These are phyloP conservation scores for Hymenoscyphus albidus DNA, from an alignment of 2,329 filamentous ascomycete genomes.

Conservation along the genomic window DNA sequence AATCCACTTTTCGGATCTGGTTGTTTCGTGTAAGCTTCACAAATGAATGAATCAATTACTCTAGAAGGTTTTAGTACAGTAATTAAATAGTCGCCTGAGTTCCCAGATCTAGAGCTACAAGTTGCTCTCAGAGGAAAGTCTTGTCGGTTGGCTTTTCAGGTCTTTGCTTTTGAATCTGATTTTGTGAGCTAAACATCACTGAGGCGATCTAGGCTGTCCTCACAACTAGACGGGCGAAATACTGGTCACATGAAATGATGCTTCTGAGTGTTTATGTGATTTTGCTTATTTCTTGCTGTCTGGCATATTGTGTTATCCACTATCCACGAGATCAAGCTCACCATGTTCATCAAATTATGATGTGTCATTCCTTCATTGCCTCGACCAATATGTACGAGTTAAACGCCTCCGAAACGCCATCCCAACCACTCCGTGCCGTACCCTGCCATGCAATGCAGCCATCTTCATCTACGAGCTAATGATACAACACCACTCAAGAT, in stretches of 20 bases:
- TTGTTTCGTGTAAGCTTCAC: too few relatives aligned
- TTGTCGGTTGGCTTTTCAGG: too few relatives aligned
- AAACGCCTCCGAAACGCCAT: conserved; percentile 25
- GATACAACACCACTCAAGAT: conserved; percentile 4
- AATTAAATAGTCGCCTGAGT: too few relatives aligned
- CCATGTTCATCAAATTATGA: background rate
- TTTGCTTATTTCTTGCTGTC: conserved; percentile 9
- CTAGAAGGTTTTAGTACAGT: too few relatives aligned
- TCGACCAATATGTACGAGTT: conserved; percentile 1
- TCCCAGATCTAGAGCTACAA: too few relatives aligned
- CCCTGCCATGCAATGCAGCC: conserved; percentile 22
- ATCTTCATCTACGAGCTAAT: conserved; percentile 12
- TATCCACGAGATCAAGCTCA: background rate
- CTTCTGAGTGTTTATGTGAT: conserved; percentile 4
- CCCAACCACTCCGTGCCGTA: conserved; percentile 22
- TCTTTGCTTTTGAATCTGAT: too few relatives aligned
- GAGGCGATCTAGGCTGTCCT: too few relatives aligned
- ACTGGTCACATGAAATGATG: background rate
- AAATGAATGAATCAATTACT: too few relatives aligned
- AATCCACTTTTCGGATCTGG: too few relatives aligned
- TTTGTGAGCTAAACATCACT: too few relatives aligned
- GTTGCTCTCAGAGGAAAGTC: too few relatives aligned
- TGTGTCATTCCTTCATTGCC: conserved; percentile 18
- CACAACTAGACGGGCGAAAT: background rate
- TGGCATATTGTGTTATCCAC: background rate